phyloP scores from a whole-genome alignment of 768 basidiomycete genomes.

The Inosperma sp. region DNA sequence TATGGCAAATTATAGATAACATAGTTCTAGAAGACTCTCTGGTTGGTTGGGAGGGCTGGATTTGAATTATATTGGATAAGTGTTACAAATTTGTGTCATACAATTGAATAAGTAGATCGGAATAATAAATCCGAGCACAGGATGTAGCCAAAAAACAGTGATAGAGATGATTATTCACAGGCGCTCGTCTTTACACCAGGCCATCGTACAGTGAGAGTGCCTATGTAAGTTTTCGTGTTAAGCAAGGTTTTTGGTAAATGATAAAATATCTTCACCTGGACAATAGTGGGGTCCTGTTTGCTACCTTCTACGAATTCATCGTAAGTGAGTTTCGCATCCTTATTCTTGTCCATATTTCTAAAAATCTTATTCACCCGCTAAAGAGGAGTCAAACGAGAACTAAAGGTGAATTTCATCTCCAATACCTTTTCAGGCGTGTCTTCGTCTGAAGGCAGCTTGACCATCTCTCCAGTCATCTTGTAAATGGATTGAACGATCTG shows the following conservation, averaged over 20 bases:
- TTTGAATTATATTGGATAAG: not conserved
- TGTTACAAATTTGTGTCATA: not conserved
- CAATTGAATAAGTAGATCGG: no score
- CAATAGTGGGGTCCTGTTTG: constrained; percentile 98
- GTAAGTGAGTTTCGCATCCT: constrained; percentile 88
- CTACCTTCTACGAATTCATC: constrained; percentile 98
- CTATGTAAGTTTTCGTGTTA: no score
- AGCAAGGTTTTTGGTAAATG: constrained; percentile 13
- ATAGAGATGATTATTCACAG: not conserved
- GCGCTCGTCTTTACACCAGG: constrained; percentile 56
- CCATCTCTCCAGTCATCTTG: constrained; percentile 99
- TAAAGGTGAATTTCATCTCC: constrained; percentile 4
- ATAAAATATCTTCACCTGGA: constrained; percentile 58
- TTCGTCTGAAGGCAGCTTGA: constrained; percentile 95
- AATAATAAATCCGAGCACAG: no score
- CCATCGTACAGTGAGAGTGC: constrained; percentile 95
- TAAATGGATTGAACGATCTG: constrained; percentile 97
- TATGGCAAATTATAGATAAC: constrained; percentile 57
- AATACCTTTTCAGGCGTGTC: constrained; percentile 98
- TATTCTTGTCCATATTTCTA: constrained; percentile 93
- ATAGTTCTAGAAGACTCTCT: not conserved
- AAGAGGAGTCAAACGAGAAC: constrained; percentile 1
- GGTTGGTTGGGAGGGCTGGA: not conserved
- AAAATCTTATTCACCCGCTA: constrained; percentile 99
- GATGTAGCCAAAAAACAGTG: not conserved